Evolutionary conservation across 192 early-diverging fungal species (phyloP).

Genomic region (Coemansia sp.): DNA sequence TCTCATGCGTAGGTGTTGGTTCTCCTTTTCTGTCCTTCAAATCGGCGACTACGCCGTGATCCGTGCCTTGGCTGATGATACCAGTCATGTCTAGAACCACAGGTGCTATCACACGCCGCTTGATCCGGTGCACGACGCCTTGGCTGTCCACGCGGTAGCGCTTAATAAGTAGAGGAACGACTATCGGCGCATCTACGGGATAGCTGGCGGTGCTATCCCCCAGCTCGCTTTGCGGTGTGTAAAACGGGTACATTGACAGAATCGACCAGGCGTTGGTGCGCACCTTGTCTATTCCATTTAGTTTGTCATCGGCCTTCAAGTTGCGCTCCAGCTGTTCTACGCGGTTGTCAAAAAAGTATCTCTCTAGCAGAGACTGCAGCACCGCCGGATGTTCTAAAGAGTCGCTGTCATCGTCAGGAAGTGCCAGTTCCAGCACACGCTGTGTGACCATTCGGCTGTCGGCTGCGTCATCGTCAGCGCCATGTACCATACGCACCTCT

Average conservation of each 20-base stretch:
- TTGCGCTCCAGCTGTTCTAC: conserved; percentile 42
- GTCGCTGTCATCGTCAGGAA: conserved; percentile 24
- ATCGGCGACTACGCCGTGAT: neutral
- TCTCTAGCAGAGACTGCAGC: conserved; percentile 58
- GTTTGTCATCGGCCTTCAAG: conserved; percentile 2
- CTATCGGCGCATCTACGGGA: conserved; percentile 56
- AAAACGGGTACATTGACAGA: conserved; percentile 68
- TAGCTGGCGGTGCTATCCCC: conserved; percentile 58
- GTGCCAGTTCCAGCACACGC: conserved; percentile 58
- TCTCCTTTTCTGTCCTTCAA: neutral
- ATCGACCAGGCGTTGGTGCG: conserved; percentile 71
- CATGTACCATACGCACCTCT: conserved; percentile 66
- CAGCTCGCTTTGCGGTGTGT: conserved; percentile 66
- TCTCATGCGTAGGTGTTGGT: conserved; percentile 9
- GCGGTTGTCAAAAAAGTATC: conserved; percentile 66
- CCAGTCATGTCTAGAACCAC: conserved; percentile 30
- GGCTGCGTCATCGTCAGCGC: conserved; percentile 61
- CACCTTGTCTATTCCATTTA: conserved; percentile 28
- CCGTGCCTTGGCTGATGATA: conserved; percentile 19
- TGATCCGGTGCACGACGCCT: conserved; percentile 42
- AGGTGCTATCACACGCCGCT: conserved; percentile 58
- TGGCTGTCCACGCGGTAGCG: conserved; percentile 58
- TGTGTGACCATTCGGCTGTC: conserved; percentile 70
- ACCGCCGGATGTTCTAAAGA: conserved; percentile 18
- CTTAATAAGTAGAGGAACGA: conserved; percentile 70